Base-by-base conservation (phyloP, 176 grass and related monocot genomes). In the Bonia amplexicaulis region DNA sequence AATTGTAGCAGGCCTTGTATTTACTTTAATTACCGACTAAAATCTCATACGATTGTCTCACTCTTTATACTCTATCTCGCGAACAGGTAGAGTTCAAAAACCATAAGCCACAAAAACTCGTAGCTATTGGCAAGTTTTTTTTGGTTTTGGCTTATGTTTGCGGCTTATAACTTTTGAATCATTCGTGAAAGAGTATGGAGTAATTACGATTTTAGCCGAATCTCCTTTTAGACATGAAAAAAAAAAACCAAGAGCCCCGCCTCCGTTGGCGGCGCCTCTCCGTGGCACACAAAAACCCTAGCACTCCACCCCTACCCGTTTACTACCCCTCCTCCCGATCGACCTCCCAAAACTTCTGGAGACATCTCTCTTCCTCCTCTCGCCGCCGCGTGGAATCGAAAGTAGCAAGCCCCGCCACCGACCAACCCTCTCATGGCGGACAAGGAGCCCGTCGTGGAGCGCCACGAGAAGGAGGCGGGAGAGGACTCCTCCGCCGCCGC, bases 381-480 rank as follows among this genome's bases (percentile, higher is more conserved):
- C 71, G 62, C 78, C 71, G 63, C 79, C 71, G 31, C 54, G 12
- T 55, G 83, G 41, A 61, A 70, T 46, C 66, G 20, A 20, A 57
- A 41, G 82, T 26, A 40, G 29, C 59, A 53, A 41, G 8, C 42
- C 57, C 69, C n/a, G 57, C 85, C 13, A 64, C 63, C 7, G 64
- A 47, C 63, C 17, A 26, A 3, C 23, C 68, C 69, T 15, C 17
- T 57, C 25, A 89, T 92, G 86, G 90, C 90, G 16, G 87, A 90
- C 67, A 86, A 90, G 76, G 85, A 85, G 70, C 81, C 81, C 53
- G 72, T 85, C 2, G 70, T 73, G 71, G 94, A 89, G 74, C 90
- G 81, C 74, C 83, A 42, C 73, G 77, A 62, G 1, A 14, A 80
- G 54, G 69, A 51, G 11, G 80, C 75, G 33, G 87, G 53, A 25